Conservation (phyloP, 768 basidiomycete genomes). For the Suillus spraguei region DNA sequence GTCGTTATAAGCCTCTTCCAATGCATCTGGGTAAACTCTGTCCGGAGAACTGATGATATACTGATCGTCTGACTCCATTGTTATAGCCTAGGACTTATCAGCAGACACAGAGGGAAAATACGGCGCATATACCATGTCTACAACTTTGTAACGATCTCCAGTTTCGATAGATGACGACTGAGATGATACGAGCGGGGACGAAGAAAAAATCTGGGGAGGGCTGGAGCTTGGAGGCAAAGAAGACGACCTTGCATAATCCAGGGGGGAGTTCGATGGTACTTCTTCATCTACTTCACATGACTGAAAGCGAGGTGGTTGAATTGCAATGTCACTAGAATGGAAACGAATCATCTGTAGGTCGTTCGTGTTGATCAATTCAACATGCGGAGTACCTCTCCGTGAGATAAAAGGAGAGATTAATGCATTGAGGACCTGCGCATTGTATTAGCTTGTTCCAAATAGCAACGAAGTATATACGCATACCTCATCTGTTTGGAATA, state of each 20-base stretch:
- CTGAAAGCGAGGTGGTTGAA: neutral
- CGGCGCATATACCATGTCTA: conserved; percentile 20
- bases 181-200: conserved; percentile 42
- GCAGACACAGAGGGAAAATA: neutral
- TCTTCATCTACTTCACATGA: neutral
- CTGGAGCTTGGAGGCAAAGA: conserved; percentile 48
- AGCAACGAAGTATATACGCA: neutral
- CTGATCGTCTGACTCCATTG: neutral
- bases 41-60: neutral
- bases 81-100: neutral
- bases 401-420: neutral
- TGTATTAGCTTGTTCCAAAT: neutral
- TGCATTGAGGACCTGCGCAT: neutral
- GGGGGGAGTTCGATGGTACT: neutral
- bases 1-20: neutral
- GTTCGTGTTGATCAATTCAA: neutral
- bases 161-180: conserved; percentile 26
- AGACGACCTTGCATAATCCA: conserved; percentile 17
- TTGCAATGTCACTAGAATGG: neutral
- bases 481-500: neutral
- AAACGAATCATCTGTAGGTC: neutral
- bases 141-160: conserved; percentile 11
- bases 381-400: neutral
- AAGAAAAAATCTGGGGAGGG: conserved; percentile 44
- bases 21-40: too few relatives aligned